Percentiles rank a stretch among this genome's conserved stretches.
These are phyloP conservation scores for Phoma sp. DNA, from an alignment of 2,329 filamentous ascomycete species.

Conservation along the genomic window DNA sequence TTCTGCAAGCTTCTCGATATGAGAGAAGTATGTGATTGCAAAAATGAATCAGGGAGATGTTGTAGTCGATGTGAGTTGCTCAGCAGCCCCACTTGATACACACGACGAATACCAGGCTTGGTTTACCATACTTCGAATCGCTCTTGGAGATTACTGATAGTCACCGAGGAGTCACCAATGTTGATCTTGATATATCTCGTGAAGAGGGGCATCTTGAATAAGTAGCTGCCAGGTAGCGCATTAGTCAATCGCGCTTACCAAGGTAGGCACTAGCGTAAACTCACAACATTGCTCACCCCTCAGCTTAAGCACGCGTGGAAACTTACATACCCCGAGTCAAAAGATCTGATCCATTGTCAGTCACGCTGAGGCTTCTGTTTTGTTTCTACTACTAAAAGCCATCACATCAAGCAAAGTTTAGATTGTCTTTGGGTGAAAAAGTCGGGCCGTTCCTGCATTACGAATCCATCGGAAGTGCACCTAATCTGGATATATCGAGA, in stretches of 20 bases:
- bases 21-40: too few relatives aligned
- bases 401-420: not conserved
- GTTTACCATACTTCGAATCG: too few relatives aligned
- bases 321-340: not conserved
- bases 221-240: not conserved
- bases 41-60: too few relatives aligned
- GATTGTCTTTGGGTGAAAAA: not conserved
- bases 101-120: too few relatives aligned
- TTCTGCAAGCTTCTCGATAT: too few relatives aligned
- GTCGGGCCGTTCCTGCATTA: constrained; percentile 1
- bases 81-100: too few relatives aligned
- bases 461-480: not conserved
- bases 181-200: too few relatives aligned
- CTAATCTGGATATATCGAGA: not conserved
- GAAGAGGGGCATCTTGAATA: not conserved
- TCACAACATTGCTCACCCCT: constrained; percentile 6
- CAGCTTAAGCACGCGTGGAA: not conserved
- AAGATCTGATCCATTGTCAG: not conserved
- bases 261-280: constrained; percentile 5
- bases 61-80: too few relatives aligned
- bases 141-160: too few relatives aligned
- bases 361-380: not conserved
- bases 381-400: not conserved
- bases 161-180: too few relatives aligned
- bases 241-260: constrained; percentile 14